These are phyloP conservation scores for Micromonas commoda DNA, from an alignment of 139 green algal genomes.

Conservation along the genomic window DNA sequence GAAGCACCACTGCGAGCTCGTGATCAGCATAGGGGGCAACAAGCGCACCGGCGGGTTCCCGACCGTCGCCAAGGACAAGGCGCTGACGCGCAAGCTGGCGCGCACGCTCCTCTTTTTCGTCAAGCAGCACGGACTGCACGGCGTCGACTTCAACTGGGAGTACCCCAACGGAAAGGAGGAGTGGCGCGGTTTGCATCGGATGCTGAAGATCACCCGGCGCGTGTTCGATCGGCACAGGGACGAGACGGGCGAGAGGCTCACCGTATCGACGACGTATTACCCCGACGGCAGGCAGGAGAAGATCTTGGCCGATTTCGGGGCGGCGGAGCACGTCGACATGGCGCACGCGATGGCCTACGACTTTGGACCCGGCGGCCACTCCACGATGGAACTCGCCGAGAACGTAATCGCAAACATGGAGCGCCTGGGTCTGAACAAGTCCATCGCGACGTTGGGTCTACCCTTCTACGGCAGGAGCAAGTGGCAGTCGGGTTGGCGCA, in stretches of 20 bases:
- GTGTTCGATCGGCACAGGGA: too few species aligned
- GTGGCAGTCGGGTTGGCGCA: neutral
- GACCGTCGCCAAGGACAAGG: neutral
- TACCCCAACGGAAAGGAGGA: neutral
- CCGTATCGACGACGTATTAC: conserved; percentile 26
- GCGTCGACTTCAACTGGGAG: conserved; percentile 36
- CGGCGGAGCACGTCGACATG: neutral
- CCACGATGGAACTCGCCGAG: neutral
- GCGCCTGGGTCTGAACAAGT: neutral
- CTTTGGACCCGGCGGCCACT: neutral
- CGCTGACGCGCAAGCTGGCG: conserved; percentile 6
- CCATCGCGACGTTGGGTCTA: conserved; percentile 4
- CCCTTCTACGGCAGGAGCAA: conserved; percentile 22
- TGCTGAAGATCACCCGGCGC: neutral
- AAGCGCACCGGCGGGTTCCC: conserved; percentile 17
- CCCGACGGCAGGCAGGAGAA: conserved; percentile 29
- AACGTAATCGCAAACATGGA: neutral
- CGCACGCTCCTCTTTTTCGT: neutral
- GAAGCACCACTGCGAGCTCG: neutral
- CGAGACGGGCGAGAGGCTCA: neutral
- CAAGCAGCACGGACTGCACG: conserved; percentile 10
- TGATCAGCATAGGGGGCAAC: conserved; percentile 27
- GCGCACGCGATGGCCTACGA: conserved; percentile 20
- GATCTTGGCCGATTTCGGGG: neutral
- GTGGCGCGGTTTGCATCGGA: neutral